A percentile compares a stretch with the other conserved stretches of the same genome.
Evolutionary conservation across 116 monocot genomes (phyloP).

Genomic region (Papilionanthe hybrid): DNA sequence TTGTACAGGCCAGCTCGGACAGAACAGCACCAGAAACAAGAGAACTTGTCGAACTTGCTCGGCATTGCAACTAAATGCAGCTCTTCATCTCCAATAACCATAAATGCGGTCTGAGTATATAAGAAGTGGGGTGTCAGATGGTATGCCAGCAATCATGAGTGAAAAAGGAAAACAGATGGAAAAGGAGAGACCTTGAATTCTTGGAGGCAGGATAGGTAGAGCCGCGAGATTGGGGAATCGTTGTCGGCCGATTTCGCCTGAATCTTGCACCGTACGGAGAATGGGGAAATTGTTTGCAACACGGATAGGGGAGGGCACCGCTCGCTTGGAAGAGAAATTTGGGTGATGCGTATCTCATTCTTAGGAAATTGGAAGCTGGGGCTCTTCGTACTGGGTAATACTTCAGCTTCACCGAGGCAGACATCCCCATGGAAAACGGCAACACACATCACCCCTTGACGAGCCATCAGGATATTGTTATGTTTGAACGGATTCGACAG

Average conservation of each 20-base stretch:
- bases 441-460: slow-evolving; percentile 11
- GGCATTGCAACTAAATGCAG: slow-evolving; percentile 87
- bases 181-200: slow-evolving; percentile 37
- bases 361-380: slow-evolving; percentile 33
- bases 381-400: slow-evolving; percentile 31
- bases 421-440: slow-evolving; percentile 57
- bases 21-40: slow-evolving; percentile 91
- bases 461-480: neutral
- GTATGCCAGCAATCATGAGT: neutral
- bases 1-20: slow-evolving; percentile 51
- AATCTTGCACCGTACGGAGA: slow-evolving; percentile 73
- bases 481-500: neutral
- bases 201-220: slow-evolving; percentile 73
- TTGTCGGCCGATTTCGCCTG: slow-evolving; percentile 37
- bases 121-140: neutral
- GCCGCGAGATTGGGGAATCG: slow-evolving; percentile 45
- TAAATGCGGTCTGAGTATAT: slow-evolving; percentile 51
- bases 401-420: slow-evolving; percentile 69
- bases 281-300: slow-evolving; percentile 83
- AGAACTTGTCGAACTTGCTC: slow-evolving; percentile 42
- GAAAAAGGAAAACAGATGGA: neutral
- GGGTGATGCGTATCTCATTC: slow-evolving; percentile 73
- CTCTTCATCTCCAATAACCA: slow-evolving; percentile 60
- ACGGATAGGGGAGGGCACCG: slow-evolving; percentile 75
- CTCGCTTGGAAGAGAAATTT: slow-evolving; percentile 68